A percentile compares a stretch with the other conserved stretches of the same genome.
phyloP scores from a whole-genome alignment of 2,329 filamentous ascomycete genomes.

The Nemania diffusa region DNA sequence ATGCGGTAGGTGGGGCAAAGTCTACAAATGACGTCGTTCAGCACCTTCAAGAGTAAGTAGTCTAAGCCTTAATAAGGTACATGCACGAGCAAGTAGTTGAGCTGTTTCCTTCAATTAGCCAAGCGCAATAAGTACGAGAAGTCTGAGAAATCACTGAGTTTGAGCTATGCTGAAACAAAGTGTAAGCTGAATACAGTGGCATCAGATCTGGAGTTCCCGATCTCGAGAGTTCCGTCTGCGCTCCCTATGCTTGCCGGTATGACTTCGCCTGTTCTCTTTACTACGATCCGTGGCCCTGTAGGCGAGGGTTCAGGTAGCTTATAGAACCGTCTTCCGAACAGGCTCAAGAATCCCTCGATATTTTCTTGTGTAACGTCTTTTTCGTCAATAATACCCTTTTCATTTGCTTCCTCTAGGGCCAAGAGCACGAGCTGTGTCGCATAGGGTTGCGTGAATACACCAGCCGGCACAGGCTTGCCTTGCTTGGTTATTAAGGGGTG shows the following conservation, averaged over 20 bases:
- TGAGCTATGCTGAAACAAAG: constrained; percentile 41
- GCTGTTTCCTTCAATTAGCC: too few species aligned
- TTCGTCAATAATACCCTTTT: constrained; percentile 61
- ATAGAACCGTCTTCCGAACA: constrained; percentile 66
- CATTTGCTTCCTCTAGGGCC: constrained; percentile 70
- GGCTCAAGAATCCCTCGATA: constrained; percentile 65
- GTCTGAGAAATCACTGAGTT: neutral
- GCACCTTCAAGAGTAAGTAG: too few species aligned
- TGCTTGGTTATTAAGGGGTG: constrained; percentile 71
- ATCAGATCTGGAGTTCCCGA: constrained; percentile 57
- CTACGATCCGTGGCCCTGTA: constrained; percentile 64
- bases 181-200: constrained; percentile 55
- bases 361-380: constrained; percentile 65
- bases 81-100: too few species aligned
- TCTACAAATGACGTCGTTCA: constrained; percentile 16
- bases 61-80: too few species aligned
- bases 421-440: constrained; percentile 67
- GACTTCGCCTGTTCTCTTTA: constrained; percentile 63
- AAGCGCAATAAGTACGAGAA: too few species aligned
- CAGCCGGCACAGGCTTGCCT: constrained; percentile 65
- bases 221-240: constrained; percentile 54
- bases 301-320: constrained; percentile 55
- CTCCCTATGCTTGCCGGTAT: constrained; percentile 54
- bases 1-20: neutral
- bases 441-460: constrained; percentile 78